Evolutionary conservation across 148 eudicot species (phyloP).

Genomic region (Tetragonia tetragonoides): DNA sequence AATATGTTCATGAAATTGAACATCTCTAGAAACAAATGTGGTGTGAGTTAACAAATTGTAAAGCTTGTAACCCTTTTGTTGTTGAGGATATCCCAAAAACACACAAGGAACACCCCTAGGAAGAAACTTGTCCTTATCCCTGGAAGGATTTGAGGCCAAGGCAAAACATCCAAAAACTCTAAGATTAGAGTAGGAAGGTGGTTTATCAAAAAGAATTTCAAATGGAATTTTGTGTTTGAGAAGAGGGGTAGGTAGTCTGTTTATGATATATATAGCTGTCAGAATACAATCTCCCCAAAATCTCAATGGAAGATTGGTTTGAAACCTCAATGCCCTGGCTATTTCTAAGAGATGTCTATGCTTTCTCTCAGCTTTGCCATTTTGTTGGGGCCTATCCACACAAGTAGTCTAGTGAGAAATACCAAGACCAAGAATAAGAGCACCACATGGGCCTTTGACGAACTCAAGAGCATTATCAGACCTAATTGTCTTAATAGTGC

Average conservation of each 20-base stretch:
- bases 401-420: not conserved
- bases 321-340: not conserved
- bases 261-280: not conserved
- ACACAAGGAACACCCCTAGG: not conserved
- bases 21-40: not conserved
- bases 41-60: too few relatives aligned
- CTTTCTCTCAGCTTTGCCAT: not conserved
- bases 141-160: not conserved
- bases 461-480: not conserved
- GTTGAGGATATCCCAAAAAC: not conserved
- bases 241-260: not conserved
- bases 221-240: not conserved
- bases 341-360: not conserved
- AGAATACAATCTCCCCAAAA: not conserved
- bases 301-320: not conserved
- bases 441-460: not conserved
- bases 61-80: not conserved
- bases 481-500: not conserved
- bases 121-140: not conserved
- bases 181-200: not conserved
- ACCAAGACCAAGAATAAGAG: not conserved
- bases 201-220: not conserved
- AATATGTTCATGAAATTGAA: not conserved
- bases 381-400: not conserved
- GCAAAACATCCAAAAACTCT: not conserved